Percentiles rank a stretch among this genome's conserved stretches.
Conservation (phyloP, 2,329 filamentous ascomycete genomes). For the Diaporthe ilicicola region DNA sequence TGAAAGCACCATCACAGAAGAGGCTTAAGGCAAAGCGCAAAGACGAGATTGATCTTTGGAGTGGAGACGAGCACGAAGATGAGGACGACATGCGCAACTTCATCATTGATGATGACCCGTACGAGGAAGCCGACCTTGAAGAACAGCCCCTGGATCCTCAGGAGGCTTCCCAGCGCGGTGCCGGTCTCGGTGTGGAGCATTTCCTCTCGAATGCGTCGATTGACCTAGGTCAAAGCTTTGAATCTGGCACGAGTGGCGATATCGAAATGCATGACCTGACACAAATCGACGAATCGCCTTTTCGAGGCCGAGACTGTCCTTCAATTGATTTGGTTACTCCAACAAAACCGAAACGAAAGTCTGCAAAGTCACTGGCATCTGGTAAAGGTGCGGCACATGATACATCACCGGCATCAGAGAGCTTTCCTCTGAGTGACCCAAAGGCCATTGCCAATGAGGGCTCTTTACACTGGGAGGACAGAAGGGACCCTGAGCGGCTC, state of each 20-base stretch:
- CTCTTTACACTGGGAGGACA: conserved; percentile 27
- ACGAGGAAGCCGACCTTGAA: conserved; percentile 23
- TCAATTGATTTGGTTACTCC: conserved; percentile 5
- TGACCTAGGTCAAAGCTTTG: conserved; percentile 1
- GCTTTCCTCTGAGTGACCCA: not conserved
- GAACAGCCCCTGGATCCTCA: conserved; percentile 1
- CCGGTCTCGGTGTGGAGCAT: conserved; percentile 32
- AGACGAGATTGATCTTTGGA: conserved; percentile 30
- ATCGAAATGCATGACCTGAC: conserved; percentile 30
- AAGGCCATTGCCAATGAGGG: conserved; percentile 31
- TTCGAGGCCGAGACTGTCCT: not conserved
- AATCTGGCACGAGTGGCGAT: not conserved
- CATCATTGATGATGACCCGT: conserved; percentile 51
- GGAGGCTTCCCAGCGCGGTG: conserved; percentile 9
- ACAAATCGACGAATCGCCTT: conserved; percentile 2
- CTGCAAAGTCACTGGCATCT: not conserved
- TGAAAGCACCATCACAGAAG: conserved; percentile 40
- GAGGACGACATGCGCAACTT: conserved; percentile 58
- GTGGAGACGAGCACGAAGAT: conserved; percentile 55
- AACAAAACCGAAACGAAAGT: not conserved
- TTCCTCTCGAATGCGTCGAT: no score
- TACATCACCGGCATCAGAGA: not conserved
- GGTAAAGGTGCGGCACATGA: not conserved
- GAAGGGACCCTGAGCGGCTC: conserved; percentile 29
- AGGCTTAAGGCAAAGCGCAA: conserved; percentile 2